phyloP scores from a whole-genome alignment of 1,139 yeast genomes.

The Spencermartinsiella ligniputridi region DNA sequence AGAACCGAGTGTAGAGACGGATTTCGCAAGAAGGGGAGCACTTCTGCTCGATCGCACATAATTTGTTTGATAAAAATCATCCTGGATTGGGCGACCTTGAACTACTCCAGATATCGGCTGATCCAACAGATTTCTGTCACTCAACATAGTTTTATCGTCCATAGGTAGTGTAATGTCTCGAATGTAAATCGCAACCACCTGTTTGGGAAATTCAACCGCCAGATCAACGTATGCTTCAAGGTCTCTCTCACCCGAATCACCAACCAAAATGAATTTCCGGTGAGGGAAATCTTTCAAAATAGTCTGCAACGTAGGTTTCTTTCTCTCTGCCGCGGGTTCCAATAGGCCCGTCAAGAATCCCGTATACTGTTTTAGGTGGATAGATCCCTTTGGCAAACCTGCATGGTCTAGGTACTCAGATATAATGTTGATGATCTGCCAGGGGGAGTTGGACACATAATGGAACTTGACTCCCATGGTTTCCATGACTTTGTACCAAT shows the following conservation, averaged over 20 bases:
- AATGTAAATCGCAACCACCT: conserved; percentile 70
- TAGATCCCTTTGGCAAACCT: conserved; percentile 67
- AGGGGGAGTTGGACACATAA: conserved; percentile 93
- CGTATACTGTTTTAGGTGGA: conserved; percentile 78
- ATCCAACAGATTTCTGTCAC: neutral
- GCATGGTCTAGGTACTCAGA: conserved; percentile 51
- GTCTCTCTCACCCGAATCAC: conserved; percentile 96
- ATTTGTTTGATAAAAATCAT: conserved; percentile 6
- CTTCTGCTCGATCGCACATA: conserved; percentile 6
- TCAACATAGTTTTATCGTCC: conserved; percentile 21
- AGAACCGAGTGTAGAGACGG: no score
- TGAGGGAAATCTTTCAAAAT: conserved; percentile 73
- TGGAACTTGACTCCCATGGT: conserved; percentile 56
- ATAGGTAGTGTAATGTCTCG: conserved; percentile 59
- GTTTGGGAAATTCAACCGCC: conserved; percentile 57
- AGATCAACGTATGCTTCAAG: conserved; percentile 82
- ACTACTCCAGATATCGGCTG: neutral
- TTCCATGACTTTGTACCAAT: conserved; percentile 53
- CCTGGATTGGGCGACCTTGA: neutral
- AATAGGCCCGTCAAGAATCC: conserved; percentile 79
- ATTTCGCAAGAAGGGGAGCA: conserved; percentile 2
- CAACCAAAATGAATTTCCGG: conserved; percentile 75
- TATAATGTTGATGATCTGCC: conserved; percentile 74
- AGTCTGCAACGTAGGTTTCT: conserved; percentile 57
- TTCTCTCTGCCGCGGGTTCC: conserved; percentile 83